Evolutionary conservation across 2,329 filamentous ascomycete species (phyloP).

Genomic region (Phialophora tarda): DNA sequence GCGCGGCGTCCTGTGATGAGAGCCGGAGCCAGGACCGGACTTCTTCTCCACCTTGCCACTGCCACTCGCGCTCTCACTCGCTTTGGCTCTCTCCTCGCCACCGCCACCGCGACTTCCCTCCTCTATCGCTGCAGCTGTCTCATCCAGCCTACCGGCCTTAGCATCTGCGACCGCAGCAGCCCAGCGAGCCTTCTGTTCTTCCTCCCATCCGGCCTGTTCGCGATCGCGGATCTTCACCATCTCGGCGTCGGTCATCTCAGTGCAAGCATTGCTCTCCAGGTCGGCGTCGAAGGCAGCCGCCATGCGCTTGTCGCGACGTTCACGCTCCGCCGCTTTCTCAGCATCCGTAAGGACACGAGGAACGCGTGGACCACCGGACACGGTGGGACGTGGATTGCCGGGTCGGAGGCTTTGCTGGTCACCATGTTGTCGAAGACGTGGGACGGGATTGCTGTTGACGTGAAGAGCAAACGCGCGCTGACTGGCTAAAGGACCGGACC

Average conservation of each 20-base stretch:
- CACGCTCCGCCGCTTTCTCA: constrained; percentile 6
- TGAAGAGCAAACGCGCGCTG: constrained; percentile 19
- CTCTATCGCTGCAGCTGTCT: background rate
- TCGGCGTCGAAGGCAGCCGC: constrained; percentile 26
- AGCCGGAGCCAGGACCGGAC: background rate
- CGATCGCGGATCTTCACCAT: constrained; percentile 22
- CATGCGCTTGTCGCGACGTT: constrained; percentile 21
- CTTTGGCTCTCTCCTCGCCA: background rate
- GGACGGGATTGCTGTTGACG: constrained; percentile 13
- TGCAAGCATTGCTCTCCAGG: constrained; percentile 25
- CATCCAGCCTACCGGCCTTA: background rate
- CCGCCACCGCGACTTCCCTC: background rate
- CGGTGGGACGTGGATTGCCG: background rate
- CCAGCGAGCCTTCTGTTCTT: constrained; percentile 20
- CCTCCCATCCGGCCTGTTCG: constrained; percentile 31
- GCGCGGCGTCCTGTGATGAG: background rate
- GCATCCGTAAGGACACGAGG: background rate
- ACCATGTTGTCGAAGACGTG: background rate
- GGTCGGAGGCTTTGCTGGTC: background rate
- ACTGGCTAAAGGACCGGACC: background rate
- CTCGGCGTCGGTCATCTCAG: constrained; percentile 23
- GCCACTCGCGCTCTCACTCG: background rate
- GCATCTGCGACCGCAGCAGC: background rate
- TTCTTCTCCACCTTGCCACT: background rate
- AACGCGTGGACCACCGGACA: background rate